Evolutionary conservation across 1,284 basidiomycete species (phyloP), one percentile per base, ranked within the genome.

Genomic region (Exobasidium cylindrosporum): DNA sequence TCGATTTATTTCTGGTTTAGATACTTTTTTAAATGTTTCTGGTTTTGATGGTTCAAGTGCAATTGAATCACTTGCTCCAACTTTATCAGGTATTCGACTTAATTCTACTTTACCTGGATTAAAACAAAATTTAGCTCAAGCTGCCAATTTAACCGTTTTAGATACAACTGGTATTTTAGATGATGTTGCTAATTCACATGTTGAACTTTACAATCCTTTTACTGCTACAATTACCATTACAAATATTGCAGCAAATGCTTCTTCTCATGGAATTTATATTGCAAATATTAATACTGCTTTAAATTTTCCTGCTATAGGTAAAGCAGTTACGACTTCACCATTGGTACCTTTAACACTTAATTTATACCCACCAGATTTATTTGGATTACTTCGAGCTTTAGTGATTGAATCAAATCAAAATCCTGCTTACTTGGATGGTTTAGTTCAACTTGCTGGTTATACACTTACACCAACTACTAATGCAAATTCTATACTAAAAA

Each of bases 191-290:
- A 85, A 88, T 70, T 86, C 88, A 61, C 83, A 84, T 21, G 89
- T 91, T 49, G 79, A 82, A 54, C 83, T 91, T 26, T 82, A 76
- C 64, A 90, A 91, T 74, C 89, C 88, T 2, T 90, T 90, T 81
- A 86, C 85, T 1, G 81, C 87, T 4, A 81, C 81, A 24, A 82
- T 91, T 43, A 77, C 82, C 31, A 86, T 91, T 68, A 87, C 85
- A 2, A 82, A 83, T 60, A 86, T 90, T 65, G 80, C 82, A n/a
- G 87, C 88, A 4, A 86, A 83, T 50, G 85, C 90, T 57, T 84
- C 83, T 6, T 84, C 86, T 23, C 86, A 85, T 65, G 88, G 87
- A 1, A 84, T 91, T 65, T 79, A 80, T 44, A 83, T 91, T 29
- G 89, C 89, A 1, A 84, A 83, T 28, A 89, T 91, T 68, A 82